phyloP scores from a whole-genome alignment of 2,329 filamentous ascomycete species.

The Didymella sp. region DNA sequence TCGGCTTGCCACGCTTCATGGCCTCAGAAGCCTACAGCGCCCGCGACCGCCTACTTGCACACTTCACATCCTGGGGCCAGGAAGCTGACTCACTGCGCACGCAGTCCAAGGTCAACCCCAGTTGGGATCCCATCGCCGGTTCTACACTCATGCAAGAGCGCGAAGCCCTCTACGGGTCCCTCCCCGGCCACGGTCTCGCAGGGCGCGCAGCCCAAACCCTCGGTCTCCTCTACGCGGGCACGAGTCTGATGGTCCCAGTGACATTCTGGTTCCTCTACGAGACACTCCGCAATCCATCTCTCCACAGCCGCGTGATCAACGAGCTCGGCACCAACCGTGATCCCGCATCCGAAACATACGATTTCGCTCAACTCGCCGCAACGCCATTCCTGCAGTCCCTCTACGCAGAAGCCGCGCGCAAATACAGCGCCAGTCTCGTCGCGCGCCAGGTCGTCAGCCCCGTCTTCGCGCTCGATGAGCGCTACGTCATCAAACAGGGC shows the following conservation, averaged over 20 bases:
- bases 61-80: conserved; percentile 13
- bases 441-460: conserved; percentile 17
- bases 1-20: conserved; percentile 22
- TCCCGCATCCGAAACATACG: not conserved
- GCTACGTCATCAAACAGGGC: conserved; percentile 20
- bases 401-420: conserved; percentile 22
- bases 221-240: conserved; percentile 25
- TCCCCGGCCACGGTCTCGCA: conserved; percentile 21
- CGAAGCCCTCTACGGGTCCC: conserved; percentile 21
- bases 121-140: conserved; percentile 24
- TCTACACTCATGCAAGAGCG: conserved; percentile 25
- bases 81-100: conserved; percentile 12
- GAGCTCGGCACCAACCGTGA: conserved; percentile 4
- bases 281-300: conserved; percentile 5
- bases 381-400: conserved; percentile 26
- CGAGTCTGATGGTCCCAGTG: conserved; percentile 21
- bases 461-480: conserved; percentile 19
- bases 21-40: conserved; percentile 20
- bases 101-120: not conserved
- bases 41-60: conserved; percentile 22
- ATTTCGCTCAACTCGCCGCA: conserved; percentile 20
- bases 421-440: conserved; percentile 18
- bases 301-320: not conserved
- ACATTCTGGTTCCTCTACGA: conserved; percentile 31
- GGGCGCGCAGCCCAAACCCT: conserved; percentile 25